Conservation (phyloP, 305 asterid genomes). For the Fraxinus ornus region DNA sequence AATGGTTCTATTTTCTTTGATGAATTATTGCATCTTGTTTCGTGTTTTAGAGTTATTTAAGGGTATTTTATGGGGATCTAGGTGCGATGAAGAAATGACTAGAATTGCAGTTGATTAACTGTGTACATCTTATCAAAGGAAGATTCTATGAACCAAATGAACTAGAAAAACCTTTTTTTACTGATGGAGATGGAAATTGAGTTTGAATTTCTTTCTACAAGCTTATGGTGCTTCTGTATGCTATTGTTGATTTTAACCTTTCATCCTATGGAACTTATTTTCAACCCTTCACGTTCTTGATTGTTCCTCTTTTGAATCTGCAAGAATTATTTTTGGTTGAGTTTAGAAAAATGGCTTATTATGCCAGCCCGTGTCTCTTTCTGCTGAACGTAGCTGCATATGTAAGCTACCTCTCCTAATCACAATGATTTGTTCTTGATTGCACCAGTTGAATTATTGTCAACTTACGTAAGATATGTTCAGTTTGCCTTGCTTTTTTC, state of each 20-base stretch:
- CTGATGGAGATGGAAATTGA: neutral
- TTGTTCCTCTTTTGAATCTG: neutral
- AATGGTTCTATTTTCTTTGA: neutral
- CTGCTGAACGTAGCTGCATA: neutral
- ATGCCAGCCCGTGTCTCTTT: neutral
- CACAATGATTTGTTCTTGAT: neutral
- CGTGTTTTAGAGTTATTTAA: neutral
- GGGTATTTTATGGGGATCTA: neutral
- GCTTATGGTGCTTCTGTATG: neutral
- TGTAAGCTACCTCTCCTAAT: neutral
- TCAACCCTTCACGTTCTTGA: neutral
- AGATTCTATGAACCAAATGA: neutral
- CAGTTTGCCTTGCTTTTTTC: neutral
- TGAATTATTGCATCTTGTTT: neutral
- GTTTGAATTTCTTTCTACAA: neutral
- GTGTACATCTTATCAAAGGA: neutral
- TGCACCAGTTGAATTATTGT: neutral
- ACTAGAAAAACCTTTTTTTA: neutral
- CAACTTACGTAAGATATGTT: neutral
- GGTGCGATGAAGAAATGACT: neutral
- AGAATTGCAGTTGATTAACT: neutral
- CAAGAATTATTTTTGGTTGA: neutral
- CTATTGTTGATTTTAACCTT: neutral
- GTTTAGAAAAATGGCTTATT: neutral
- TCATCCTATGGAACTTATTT: neutral